A percentile compares a stretch with the other conserved stretches of the same genome.
Evolutionary conservation across 225 moss, liverwort and hornwort species (phyloP).

Genomic region (Marchantia polymorpha): DNA sequence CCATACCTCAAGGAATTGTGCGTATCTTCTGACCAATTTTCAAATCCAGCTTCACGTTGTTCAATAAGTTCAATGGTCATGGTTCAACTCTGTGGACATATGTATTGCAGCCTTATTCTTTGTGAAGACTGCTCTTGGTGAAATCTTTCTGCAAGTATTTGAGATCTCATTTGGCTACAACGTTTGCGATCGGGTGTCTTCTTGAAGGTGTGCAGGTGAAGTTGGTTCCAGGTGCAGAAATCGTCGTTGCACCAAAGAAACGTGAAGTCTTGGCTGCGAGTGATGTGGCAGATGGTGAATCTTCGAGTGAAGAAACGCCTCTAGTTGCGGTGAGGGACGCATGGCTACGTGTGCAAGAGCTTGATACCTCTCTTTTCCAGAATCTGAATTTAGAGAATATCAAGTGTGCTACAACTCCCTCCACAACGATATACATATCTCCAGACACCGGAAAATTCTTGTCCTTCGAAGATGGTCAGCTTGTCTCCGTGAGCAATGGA

Average conservation of each 20-base stretch:
- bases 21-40: slow-evolving; percentile 22
- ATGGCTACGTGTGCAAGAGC: slow-evolving; percentile 90
- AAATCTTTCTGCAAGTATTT: not conserved
- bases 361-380: slow-evolving; percentile 61
- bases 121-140: not conserved
- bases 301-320: slow-evolving; percentile 21
- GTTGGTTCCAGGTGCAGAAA: slow-evolving; percentile 85
- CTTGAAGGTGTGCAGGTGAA: slow-evolving; percentile 65
- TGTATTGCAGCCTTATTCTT: too few relatives aligned
- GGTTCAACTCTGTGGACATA: not conserved
- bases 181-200: not conserved
- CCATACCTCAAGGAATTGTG: slow-evolving; percentile 78
- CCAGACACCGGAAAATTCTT: slow-evolving; percentile 51
- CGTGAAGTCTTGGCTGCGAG: slow-evolving; percentile 25
- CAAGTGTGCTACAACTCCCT: slow-evolving; percentile 70
- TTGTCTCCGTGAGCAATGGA: slow-evolving; percentile 61
- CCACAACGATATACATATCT: slow-evolving; percentile 70
- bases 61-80: not conserved
- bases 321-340: slow-evolving; percentile 41
- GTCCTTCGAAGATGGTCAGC: slow-evolving; percentile 61
- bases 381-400: slow-evolving; percentile 49
- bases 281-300: slow-evolving; percentile 17
- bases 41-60: not conserved
- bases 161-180: not conserved
- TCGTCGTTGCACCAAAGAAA: slow-evolving; percentile 87